Base-by-base conservation (phyloP, 768 basidiomycete genomes). In the Mycena crocata region DNA sequence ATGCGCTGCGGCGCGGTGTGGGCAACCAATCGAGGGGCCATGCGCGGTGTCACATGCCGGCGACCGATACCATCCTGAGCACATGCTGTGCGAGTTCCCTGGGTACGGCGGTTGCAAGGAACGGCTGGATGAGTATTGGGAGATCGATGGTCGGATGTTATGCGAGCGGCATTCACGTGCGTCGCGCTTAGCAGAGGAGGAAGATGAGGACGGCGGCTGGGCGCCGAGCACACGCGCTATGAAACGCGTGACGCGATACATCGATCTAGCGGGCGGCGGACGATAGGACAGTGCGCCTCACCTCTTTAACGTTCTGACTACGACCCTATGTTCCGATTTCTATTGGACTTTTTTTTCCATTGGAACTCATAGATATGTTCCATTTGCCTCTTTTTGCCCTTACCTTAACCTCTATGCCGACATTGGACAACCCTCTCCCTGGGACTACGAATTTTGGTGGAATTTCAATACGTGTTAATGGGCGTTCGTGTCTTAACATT, bases 21-120 rank as follows among this genome's bases (percentile, higher is more conserved):
- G 93, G 4, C 88, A 91, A 76, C 96, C 96, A 7, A 95, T 98
- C 69, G 96, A 98, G 79, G 96, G 96, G 1, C 90, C 95, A 2
- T 98, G 95, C 76, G 93, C 96, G 14, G 89, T 96, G 23, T 94
- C 93, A 21, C 90, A 96, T 69, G 80, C 88, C 14, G 92, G 92
- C 13, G 89, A 88, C 72, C 86, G 92, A 32, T 97, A 91, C 79
- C 96, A 97, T 76, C 93, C 95, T 7, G 93, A 93, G 64, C 95
- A 96, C 76, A 86, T 98, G 74, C 81, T 88, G 30, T 98, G 96
- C 78, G 94, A 96, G 79, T 86, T 89, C 72, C 82, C 84, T 32
- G 80, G 85, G 54, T 69, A 77, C 64, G 78, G 80, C 21, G 74
- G 72, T 45, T 87, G 91, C 81, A 80, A 78, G 62, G 87, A 86